phyloP scores from a whole-genome alignment of 2,329 filamentous ascomycete species.

The Decorospora gaudefroyi region DNA sequence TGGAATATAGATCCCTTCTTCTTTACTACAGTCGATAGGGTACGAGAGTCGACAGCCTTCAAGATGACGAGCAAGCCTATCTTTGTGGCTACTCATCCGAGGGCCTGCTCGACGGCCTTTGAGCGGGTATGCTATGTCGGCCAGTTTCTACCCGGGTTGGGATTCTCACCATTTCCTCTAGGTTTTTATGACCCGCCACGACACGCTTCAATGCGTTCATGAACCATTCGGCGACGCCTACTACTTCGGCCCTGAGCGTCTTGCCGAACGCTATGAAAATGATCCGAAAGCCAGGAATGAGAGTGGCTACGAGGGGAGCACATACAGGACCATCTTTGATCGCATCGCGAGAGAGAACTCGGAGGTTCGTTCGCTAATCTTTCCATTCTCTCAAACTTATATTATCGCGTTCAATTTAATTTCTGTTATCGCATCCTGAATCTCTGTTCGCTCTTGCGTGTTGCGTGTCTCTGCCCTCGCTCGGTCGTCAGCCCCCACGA shows the following conservation, averaged over 20 bases:
- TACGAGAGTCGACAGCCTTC: constrained; percentile 11
- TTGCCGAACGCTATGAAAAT: constrained; percentile 76
- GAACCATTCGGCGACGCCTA: constrained; percentile 97
- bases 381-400: too few relatives aligned
- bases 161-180: constrained; percentile 22
- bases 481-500: too few relatives aligned
- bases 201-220: constrained; percentile 81
- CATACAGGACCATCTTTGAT: constrained; percentile 77
- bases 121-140: constrained; percentile 69
- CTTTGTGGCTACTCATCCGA: constrained; percentile 90
- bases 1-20: constrained; percentile 31
- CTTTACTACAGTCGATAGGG: constrained; percentile 12
- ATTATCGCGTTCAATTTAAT: too few relatives aligned
- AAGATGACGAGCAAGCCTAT: constrained; percentile 78
- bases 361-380: constrained; percentile 63
- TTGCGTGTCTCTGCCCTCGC: too few relatives aligned
- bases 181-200: constrained; percentile 93
- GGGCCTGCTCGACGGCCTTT: constrained; percentile 95
- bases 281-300: constrained; percentile 61
- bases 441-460: too few relatives aligned
- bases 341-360: constrained; percentile 71
- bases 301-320: constrained; percentile 70
- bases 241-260: constrained; percentile 90
- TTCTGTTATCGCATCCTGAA: too few relatives aligned
- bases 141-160: constrained; percentile 1